A percentile compares a stretch with the other conserved stretches of the same genome.
Conservation (phyloP, 306 rosid genomes). For the Arachis hypogaea region DNA sequence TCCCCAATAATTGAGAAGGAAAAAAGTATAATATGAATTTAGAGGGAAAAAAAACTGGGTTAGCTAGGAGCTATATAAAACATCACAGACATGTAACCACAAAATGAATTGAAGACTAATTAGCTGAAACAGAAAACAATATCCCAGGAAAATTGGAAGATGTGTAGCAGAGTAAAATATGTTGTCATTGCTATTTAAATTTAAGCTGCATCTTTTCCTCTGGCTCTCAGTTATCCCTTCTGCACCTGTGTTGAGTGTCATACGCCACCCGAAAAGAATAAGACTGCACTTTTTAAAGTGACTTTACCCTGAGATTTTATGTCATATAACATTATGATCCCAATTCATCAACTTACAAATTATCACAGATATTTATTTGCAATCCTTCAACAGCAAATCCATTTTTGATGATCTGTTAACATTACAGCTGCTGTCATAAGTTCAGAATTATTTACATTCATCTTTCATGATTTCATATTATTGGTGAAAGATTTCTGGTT, state of each 20-base stretch:
- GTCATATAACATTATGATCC: not conserved
- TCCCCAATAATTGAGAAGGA: not conserved
- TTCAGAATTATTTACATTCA: slow-evolving; percentile 1
- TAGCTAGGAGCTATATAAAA: not conserved
- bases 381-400: not conserved
- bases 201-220: not conserved
- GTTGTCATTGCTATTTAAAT: not conserved
- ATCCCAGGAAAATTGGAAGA: not conserved
- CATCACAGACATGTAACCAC: not conserved
- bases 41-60: not conserved
- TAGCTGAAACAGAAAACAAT: not conserved
- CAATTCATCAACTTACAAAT: not conserved
- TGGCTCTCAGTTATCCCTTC: not conserved
- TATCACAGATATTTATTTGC: not conserved
- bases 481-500: not conserved
- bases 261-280: not conserved
- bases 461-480: not conserved
- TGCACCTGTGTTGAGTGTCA: not conserved
- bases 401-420: slow-evolving; percentile 4
- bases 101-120: not conserved
- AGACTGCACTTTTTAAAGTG: not conserved
- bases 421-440: not conserved
- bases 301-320: not conserved
- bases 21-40: not conserved
- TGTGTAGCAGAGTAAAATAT: not conserved